Evolutionary conservation across 2,329 filamentous ascomycete genomes (phyloP), one percentile per base, ranked within the genome.

Genomic region (Nigrospora osmanthi): DNA sequence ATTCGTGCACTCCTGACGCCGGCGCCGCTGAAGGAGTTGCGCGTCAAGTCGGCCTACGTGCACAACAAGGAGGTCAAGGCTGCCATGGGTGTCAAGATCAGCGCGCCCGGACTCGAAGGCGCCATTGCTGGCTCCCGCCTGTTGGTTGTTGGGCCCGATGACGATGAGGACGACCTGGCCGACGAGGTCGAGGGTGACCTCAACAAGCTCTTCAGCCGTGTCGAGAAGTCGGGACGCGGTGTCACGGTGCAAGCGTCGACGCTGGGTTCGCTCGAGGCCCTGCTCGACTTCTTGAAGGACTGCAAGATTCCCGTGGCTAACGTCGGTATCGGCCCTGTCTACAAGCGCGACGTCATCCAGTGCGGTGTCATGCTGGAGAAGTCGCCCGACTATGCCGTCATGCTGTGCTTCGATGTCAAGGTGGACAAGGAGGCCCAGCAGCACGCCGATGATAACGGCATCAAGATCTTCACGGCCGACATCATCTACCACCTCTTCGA

Each of bases 11-110:
- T 98, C 23, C 75, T 98, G 43, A 98, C 93, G 4, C 93, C 93
- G 2, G 90, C 89, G 11, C 87, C 89, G 49, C 81, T 98, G 63
- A 93, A 89, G 62, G 93, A 98, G 65, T 69, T 98, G 52, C 89
- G 94, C 64, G 80, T 98, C 58, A 97, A 97, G 71, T 95, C 90
- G 3, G 79, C 84, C 51, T 98, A 98, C 59, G 91, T 98, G 30
- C 94, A 98, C 74, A 96, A 98, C 74, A 97, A 98, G 73, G 89
- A 95, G 66, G 90, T 96, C 71, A 98, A 96, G 76, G 93, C 94
- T 16, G 89, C 93, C 10, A 80, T 98, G 60, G 93, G 93, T 85
- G 89, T 98, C 66, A 98, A 98, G 80, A 97, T 98, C 62, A 89
- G 89, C 51, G 93, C 91, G 38, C 94, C 95, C 56, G 89, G 90